Conservation (phyloP, 1,139 yeast species). For the Taiozyma sp. region DNA sequence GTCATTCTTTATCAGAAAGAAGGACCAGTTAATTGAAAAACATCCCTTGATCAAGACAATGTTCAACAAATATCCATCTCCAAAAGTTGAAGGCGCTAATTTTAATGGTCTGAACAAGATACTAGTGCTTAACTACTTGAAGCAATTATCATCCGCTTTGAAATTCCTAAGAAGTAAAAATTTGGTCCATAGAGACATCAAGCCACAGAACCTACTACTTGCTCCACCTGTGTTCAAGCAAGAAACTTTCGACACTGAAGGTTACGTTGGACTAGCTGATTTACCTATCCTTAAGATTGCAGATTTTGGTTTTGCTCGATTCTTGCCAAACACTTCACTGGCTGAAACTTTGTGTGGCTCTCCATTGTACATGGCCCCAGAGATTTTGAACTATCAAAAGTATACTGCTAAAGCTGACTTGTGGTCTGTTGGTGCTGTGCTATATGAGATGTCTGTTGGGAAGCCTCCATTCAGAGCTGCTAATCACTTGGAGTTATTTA, state of each 20-base stretch:
- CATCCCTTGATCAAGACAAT: constrained; percentile 78
- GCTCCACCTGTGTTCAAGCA: constrained; percentile 68
- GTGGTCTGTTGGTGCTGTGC: constrained; percentile 97
- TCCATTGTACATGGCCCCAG: constrained; percentile 98
- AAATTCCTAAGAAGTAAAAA: constrained; percentile 75
- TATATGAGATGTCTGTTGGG: constrained; percentile 93
- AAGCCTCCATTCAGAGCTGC: constrained; percentile 93
- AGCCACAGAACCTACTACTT: constrained; percentile 84
- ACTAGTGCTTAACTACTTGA: constrained; percentile 75
- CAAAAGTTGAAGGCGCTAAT: constrained; percentile 34
- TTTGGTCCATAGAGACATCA: constrained; percentile 88
- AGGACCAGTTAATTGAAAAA: constrained; percentile 63
- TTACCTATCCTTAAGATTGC: constrained; percentile 89
- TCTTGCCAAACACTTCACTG: constrained; percentile 84
- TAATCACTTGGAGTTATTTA: constrained; percentile 83
- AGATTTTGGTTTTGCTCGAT: constrained; percentile 96
- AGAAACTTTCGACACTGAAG: constrained; percentile 46
- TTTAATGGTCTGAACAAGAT: constrained; percentile 76
- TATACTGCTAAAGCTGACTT: constrained; percentile 96
- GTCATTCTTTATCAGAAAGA: constrained; percentile 74
- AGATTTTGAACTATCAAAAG: constrained; percentile 86
- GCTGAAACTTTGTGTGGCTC: constrained; percentile 98
- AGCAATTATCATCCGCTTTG: constrained; percentile 82
- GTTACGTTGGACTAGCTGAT: constrained; percentile 78
- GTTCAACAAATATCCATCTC: constrained; percentile 78